Conservation (phyloP, 1,139 yeast genomes). For the Wickerhamomyces sp. region DNA sequence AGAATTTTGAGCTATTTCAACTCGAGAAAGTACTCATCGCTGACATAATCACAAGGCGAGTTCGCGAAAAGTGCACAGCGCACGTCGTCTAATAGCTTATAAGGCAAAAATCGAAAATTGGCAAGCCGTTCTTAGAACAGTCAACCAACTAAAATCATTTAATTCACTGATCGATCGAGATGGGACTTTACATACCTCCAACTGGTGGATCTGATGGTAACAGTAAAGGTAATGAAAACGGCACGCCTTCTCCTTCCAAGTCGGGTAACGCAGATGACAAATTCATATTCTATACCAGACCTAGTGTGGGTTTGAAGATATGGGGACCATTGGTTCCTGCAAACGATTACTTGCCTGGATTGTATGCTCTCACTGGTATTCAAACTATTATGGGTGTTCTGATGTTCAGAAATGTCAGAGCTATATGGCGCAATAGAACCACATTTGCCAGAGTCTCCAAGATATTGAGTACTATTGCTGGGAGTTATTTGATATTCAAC, state of each 20-base stretch:
- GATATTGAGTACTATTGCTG: slow-evolving; percentile 11
- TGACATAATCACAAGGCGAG: too few relatives aligned
- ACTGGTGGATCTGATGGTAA: slow-evolving; percentile 5
- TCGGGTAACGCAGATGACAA: slow-evolving; percentile 10
- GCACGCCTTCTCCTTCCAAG: background rate
- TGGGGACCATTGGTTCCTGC: slow-evolving; percentile 69
- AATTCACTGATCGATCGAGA: slow-evolving; percentile 1
- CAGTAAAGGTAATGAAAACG: background rate
- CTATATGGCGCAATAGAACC: slow-evolving; percentile 15
- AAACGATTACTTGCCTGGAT: slow-evolving; percentile 48
- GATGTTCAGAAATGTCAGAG: slow-evolving; percentile 19
- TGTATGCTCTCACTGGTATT: slow-evolving; percentile 41
- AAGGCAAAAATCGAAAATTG: too few relatives aligned
- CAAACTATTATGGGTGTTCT: slow-evolving; percentile 43
- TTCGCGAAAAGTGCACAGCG: too few relatives aligned
- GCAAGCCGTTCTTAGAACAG: too few relatives aligned
- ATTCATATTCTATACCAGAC: slow-evolving; percentile 32
- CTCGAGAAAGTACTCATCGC: too few relatives aligned
- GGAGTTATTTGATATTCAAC: slow-evolving; percentile 20
- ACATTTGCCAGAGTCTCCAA: slow-evolving; percentile 11
- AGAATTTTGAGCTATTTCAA: too few relatives aligned
- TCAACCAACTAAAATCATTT: background rate
- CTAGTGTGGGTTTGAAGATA: slow-evolving; percentile 50
- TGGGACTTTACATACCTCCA: slow-evolving; percentile 18
- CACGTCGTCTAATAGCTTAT: too few relatives aligned